These are phyloP conservation scores for Priceomyces castillae DNA, from an alignment of 805 yeast genomes.

Conservation along the genomic window DNA sequence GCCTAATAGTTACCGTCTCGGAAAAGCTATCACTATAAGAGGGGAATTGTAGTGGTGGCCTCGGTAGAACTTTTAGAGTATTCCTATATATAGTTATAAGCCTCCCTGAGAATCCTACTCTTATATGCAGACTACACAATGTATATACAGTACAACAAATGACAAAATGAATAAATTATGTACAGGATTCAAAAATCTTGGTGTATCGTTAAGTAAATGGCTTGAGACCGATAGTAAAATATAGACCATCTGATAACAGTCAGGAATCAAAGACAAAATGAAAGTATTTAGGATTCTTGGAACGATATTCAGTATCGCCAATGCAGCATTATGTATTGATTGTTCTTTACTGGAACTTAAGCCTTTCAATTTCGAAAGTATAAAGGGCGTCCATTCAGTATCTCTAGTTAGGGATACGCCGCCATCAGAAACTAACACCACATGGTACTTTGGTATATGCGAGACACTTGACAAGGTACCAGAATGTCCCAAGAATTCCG, in stretches of 20 bases:
- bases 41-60: no score
- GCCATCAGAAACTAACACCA: slow-evolving; percentile 61
- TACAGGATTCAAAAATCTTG: not conserved
- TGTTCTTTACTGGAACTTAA: slow-evolving; percentile 22
- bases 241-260: not conserved
- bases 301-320: not conserved
- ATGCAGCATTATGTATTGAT: not conserved
- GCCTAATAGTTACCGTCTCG: no score
- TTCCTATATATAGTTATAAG: no score
- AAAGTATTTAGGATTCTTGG: not conserved
- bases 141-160: no score
- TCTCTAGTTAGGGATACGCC: slow-evolving; percentile 59
- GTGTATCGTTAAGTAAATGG: not conserved
- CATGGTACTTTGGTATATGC: slow-evolving; percentile 76
- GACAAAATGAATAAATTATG: not conserved
- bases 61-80: no score
- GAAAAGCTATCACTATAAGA: no score
- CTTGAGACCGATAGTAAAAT: not conserved
- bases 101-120: no score
- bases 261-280: not conserved
- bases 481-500: slow-evolving; percentile 68
- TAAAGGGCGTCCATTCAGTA: slow-evolving; percentile 50
- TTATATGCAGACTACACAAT: no score
- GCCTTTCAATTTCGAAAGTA: slow-evolving; percentile 41
- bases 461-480: slow-evolving; percentile 44